Conservation (phyloP, 495 filamentous ascomycete genomes). For the Xanthoparmelia taractica region DNA sequence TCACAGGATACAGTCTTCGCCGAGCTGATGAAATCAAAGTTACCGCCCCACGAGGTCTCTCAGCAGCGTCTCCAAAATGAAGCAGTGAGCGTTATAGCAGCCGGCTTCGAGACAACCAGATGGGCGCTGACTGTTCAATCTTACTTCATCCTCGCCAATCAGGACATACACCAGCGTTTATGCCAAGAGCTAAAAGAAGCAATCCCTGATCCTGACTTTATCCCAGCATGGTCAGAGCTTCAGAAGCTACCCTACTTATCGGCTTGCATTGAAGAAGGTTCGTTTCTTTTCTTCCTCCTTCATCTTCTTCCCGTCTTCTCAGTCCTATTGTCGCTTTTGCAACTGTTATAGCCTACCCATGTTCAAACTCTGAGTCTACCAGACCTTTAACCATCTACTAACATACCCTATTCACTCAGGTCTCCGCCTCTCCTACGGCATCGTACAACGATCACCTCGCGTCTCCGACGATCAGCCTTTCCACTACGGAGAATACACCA, state of each 20-base stretch:
- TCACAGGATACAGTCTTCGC: constrained; percentile 28
- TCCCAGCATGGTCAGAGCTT: constrained; percentile 27
- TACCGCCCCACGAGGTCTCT: constrained; percentile 27
- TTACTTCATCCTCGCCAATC: constrained; percentile 23
- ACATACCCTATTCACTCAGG: constrained; percentile 10
- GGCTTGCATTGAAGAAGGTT: constrained; percentile 38
- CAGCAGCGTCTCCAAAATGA: constrained; percentile 31
- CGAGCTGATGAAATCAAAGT: constrained; percentile 25
- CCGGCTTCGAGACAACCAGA: constrained; percentile 23
- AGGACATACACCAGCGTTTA: constrained; percentile 12
- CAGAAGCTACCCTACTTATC: constrained; percentile 35
- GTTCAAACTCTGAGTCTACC: neutral
- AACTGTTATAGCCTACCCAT: no score
- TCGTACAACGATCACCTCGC: constrained; percentile 26
- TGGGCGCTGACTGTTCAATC: constrained; percentile 16
- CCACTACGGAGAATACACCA: constrained; percentile 28
- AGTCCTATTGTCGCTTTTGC: no score
- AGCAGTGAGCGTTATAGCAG: constrained; percentile 26
- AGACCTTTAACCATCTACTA: neutral
- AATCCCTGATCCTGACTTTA: constrained; percentile 27
- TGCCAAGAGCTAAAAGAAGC: constrained; percentile 17
- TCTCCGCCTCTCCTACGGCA: constrained; percentile 34
- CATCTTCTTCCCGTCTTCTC: no score
- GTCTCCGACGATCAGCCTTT: constrained; percentile 19
- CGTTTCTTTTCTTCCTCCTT: neutral